Percentiles rank a stretch among this genome's conserved stretches.
These are phyloP conservation scores for Hypoxylon lienhwacheense DNA, from an alignment of 495 filamentous ascomycete species.

Conservation along the genomic window DNA sequence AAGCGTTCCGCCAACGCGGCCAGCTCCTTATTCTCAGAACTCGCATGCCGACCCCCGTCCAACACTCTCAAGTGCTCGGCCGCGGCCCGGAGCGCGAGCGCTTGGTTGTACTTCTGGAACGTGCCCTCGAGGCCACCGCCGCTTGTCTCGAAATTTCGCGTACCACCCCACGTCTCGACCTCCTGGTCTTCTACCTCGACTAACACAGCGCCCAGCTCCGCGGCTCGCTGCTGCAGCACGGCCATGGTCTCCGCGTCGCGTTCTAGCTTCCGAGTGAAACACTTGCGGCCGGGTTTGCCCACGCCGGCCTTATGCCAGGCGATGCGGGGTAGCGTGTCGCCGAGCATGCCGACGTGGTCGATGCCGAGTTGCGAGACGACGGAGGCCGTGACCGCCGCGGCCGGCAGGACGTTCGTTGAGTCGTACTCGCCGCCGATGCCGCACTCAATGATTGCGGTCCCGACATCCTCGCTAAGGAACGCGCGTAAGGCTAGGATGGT, in stretches of 20 bases:
- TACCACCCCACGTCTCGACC: slow-evolving; percentile 44
- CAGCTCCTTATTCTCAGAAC: slow-evolving; percentile 5
- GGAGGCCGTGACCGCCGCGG: slow-evolving; percentile 38
- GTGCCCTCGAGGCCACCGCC: slow-evolving; percentile 40
- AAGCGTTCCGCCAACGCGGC: slow-evolving; percentile 53
- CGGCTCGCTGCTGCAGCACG: slow-evolving; percentile 44
- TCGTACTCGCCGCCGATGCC: slow-evolving; percentile 58
- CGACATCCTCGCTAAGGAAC: slow-evolving; percentile 48
- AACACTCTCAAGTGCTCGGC: slow-evolving; percentile 43
- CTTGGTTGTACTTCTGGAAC: slow-evolving; percentile 52
- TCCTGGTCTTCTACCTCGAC: slow-evolving; percentile 41
- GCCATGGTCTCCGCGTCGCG: slow-evolving; percentile 37
- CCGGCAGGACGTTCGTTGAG: slow-evolving; percentile 49
- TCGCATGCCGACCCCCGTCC: background rate
- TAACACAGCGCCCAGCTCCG: slow-evolving; percentile 42
- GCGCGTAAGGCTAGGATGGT: slow-evolving; percentile 50
- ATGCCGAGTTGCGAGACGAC: slow-evolving; percentile 53
- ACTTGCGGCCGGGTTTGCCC: slow-evolving; percentile 45
- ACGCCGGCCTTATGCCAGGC: slow-evolving; percentile 59
- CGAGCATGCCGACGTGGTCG: slow-evolving; percentile 55
- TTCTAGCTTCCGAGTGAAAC: slow-evolving; percentile 41
- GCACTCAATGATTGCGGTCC: slow-evolving; percentile 49
- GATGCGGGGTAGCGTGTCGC: slow-evolving; percentile 50
- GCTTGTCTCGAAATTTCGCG: slow-evolving; percentile 20
- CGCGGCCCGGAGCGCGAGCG: slow-evolving; percentile 45